Conservation (phyloP, 768 basidiomycete species). For the Pisolithus marmoratus region DNA sequence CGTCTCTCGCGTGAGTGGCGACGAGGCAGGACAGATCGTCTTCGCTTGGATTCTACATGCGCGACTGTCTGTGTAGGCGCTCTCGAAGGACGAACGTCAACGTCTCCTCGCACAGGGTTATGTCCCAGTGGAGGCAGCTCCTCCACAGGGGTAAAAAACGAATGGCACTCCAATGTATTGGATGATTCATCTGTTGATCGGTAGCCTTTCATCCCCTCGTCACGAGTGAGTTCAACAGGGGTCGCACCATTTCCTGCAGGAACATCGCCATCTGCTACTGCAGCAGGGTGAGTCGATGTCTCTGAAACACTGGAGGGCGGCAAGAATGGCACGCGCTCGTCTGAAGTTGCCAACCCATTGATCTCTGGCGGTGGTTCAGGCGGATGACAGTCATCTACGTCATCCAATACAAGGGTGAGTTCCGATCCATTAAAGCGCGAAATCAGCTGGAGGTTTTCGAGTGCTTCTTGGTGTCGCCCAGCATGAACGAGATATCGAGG, state of each 20-base stretch:
- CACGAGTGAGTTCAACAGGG: conserved; percentile 8
- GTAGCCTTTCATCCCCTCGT: conserved; percentile 20
- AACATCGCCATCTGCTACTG: conserved; percentile 22
- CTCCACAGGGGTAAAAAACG: conserved; percentile 19
- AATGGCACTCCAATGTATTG: conserved; percentile 22
- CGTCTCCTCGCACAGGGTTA: conserved; percentile 27
- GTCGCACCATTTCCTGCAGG: background rate
- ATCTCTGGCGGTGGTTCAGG: conserved; percentile 13
- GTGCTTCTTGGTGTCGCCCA: conserved; percentile 77
- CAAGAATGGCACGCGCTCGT: conserved; percentile 27
- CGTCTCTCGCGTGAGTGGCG: conserved; percentile 5
- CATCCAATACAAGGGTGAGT: conserved; percentile 59
- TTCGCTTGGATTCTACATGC: conserved; percentile 14
- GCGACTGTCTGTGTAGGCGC: conserved; percentile 5
- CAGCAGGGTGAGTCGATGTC: background rate
- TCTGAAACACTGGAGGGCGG: conserved; percentile 9
- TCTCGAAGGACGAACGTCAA: conserved; percentile 5
- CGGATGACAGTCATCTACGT: conserved; percentile 50
- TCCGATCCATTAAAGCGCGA: conserved; percentile 80
- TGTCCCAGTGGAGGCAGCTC: conserved; percentile 19
- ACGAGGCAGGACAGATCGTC: background rate
- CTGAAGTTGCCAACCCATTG: conserved; percentile 7
- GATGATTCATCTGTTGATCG: conserved; percentile 26
- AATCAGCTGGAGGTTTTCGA: conserved; percentile 79
- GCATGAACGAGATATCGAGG: conserved; percentile 90